These are phyloP conservation scores for Penicillium pulvis DNA, from an alignment of 495 filamentous ascomycete species.

Conservation along the genomic window DNA sequence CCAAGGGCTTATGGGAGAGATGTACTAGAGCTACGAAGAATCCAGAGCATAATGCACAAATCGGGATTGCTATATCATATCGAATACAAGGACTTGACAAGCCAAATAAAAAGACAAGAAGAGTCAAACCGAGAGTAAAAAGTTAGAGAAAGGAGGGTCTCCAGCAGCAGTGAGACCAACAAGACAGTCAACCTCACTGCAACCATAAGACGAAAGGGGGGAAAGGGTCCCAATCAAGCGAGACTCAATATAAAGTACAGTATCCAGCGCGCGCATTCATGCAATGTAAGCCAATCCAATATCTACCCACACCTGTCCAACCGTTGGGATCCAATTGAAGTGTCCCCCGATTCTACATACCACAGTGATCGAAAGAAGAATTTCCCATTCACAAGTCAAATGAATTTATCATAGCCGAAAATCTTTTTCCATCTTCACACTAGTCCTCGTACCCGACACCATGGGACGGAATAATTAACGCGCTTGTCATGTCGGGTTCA, in stretches of 20 bases:
- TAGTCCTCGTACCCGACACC: constrained; percentile 11
- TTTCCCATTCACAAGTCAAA: constrained; percentile 22
- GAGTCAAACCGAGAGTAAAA: constrained; percentile 7
- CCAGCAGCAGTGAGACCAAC: constrained; percentile 13
- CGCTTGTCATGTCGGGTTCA: constrained; percentile 16
- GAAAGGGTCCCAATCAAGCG: constrained; percentile 18
- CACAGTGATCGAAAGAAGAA: constrained; percentile 22
- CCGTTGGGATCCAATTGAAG: constrained; percentile 15
- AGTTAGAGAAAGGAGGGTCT: constrained; percentile 6
- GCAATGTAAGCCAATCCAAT: constrained; percentile 37
- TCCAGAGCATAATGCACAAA: constrained; percentile 17
- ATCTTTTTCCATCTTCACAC: constrained; percentile 21
- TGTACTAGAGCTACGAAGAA: background rate
- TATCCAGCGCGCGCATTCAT: constrained; percentile 35
- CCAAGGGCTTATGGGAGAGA: too few relatives aligned
- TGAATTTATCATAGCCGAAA: constrained; percentile 27
- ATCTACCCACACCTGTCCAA: constrained; percentile 33
- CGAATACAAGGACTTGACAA: constrained; percentile 20
- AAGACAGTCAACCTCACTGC: constrained; percentile 10
- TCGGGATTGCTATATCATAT: constrained; percentile 21
- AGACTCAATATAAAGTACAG: constrained; percentile 37
- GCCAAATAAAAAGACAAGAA: constrained; percentile 17
- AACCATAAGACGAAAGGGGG: constrained; percentile 12
- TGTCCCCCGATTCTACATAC: constrained; percentile 27
- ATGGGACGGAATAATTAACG: background rate